Evolutionary conservation across 805 yeast genomes (phyloP), one percentile per base, ranked within the genome.

Genomic region (Pichia rugopelliculosa): DNA sequence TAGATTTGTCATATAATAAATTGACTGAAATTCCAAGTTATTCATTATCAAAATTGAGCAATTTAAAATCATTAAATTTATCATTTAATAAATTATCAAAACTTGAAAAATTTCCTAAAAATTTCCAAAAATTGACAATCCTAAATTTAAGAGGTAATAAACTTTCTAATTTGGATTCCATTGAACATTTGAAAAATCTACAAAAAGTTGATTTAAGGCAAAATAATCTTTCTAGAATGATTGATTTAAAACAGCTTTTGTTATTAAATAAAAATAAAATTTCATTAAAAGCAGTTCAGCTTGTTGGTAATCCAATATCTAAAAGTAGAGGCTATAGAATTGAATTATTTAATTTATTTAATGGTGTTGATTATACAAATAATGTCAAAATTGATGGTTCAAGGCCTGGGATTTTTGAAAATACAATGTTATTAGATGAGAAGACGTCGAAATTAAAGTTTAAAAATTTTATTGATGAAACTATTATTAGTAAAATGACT

Each of bases 371-470:
- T 48, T 72, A 72, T 49, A 66, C 67, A 22, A 76, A 76, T 52
- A 57, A 57, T 8, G 57, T 79, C 49, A 75, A 74, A 53, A 74
- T 79, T 36, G 84, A 79, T 58, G 83, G 80, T 39, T 76, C 82
- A 4, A 60, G 74, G 45, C 84, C 84, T 0, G 83, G 84, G 1
- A 76, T 79, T 47, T 76, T 79, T 61, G 84, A 79, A 61, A 70
- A 76, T 20, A 74, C 83, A 27, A 58, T 78, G 55, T 60, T 79
- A 25, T 64, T 78, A 44, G 82, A 77, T 52, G 65, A 72, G 2
- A 78, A 74, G 51, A 66, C 68, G 22, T 75, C 81, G 1, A 65
- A 67, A 45, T 61, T 69, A 54, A 65, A 65, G 38, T 65, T 75
- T 46, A 71, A 72, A 48, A 70, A 68, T 46, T 75, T 64, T 47